Evolutionary conservation across 257 asterid species (phyloP).

Genomic region (Nicotiana tabacum): DNA sequence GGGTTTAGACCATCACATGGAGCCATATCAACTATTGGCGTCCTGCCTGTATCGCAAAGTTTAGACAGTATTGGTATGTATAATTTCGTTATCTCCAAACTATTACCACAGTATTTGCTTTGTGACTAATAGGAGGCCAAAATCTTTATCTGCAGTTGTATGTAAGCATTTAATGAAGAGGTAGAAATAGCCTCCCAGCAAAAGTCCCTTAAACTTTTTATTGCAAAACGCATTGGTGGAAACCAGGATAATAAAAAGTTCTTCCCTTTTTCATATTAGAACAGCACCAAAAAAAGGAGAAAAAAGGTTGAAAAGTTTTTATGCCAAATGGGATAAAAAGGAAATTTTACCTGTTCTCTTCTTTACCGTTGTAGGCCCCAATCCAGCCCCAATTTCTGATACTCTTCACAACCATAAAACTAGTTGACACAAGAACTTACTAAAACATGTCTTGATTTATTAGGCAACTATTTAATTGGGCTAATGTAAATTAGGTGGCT

Average conservation of each 20-base stretch:
- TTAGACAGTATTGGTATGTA: slow-evolving; percentile 82
- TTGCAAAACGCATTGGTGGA: background rate
- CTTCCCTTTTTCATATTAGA: slow-evolving; percentile 1
- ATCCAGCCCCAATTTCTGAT: background rate
- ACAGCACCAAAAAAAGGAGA: background rate
- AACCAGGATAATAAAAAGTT: background rate
- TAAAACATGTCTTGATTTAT: background rate
- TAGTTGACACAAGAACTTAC: background rate
- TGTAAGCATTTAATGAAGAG: background rate
- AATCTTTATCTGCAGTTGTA: background rate
- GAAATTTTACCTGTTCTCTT: background rate
- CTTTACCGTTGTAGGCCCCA: background rate
- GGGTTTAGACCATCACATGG: slow-evolving; percentile 94
- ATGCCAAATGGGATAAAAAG: slow-evolving; percentile 1
- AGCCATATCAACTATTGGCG: slow-evolving; percentile 60
- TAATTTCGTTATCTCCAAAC: slow-evolving; percentile 10
- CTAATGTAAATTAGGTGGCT: background rate
- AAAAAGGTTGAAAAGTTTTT: background rate
- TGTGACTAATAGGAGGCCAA: background rate
- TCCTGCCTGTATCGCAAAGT: slow-evolving; percentile 81
- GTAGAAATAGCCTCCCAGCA: background rate
- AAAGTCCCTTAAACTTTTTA: background rate
- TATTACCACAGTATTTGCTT: background rate
- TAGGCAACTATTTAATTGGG: background rate
- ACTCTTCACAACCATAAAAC: background rate